These are phyloP conservation scores for Sphaerobolus stellatus DNA, from an alignment of 1,284 basidiomycete species.

Conservation along the genomic window DNA sequence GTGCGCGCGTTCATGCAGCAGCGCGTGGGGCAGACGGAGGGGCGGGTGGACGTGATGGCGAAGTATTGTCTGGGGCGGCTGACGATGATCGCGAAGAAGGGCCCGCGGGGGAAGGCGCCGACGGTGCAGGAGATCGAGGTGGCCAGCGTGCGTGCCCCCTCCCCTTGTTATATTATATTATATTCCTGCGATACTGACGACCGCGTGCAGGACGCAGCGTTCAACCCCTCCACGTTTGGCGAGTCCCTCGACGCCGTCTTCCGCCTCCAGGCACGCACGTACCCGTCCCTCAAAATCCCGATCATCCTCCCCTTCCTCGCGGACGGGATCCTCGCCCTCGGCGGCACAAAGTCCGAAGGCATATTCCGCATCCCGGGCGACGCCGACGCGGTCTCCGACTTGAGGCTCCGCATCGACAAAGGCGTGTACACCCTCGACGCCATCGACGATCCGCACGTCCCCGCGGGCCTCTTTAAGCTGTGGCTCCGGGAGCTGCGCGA, in stretches of 20 bases:
- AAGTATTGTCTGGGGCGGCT: slow-evolving; percentile 80
- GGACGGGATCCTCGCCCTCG: slow-evolving; percentile 84
- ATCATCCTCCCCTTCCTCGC: slow-evolving; percentile 91
- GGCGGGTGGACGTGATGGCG: slow-evolving; percentile 83
- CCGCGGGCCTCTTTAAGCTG: slow-evolving; percentile 85
- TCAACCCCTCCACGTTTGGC: slow-evolving; percentile 90
- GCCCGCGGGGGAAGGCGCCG: slow-evolving; percentile 80
- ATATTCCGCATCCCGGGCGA: slow-evolving; percentile 92
- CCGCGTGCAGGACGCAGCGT: slow-evolving; percentile 77
- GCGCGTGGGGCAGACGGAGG: slow-evolving; percentile 63
- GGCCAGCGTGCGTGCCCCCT: slow-evolving; percentile 61
- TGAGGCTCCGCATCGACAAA: slow-evolving; percentile 85
- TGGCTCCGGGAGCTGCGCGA: slow-evolving; percentile 90
- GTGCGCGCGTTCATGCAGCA: slow-evolving; percentile 75
- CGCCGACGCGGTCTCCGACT: slow-evolving; percentile 77
- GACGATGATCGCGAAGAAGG: slow-evolving; percentile 70
- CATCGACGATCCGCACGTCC: slow-evolving; percentile 84
- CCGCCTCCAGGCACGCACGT: slow-evolving; percentile 79
- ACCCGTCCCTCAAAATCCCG: slow-evolving; percentile 80
- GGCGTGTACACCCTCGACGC: slow-evolving; percentile 88
- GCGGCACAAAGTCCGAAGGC: slow-evolving; percentile 80
- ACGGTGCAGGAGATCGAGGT: slow-evolving; percentile 83
- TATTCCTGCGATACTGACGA: too few relatives aligned
- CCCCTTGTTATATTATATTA: background rate
- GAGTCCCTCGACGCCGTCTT: slow-evolving; percentile 83